Base-by-base conservation (phyloP, 208 protist genomes). In the Acanthamoeba castellanii region DNA sequence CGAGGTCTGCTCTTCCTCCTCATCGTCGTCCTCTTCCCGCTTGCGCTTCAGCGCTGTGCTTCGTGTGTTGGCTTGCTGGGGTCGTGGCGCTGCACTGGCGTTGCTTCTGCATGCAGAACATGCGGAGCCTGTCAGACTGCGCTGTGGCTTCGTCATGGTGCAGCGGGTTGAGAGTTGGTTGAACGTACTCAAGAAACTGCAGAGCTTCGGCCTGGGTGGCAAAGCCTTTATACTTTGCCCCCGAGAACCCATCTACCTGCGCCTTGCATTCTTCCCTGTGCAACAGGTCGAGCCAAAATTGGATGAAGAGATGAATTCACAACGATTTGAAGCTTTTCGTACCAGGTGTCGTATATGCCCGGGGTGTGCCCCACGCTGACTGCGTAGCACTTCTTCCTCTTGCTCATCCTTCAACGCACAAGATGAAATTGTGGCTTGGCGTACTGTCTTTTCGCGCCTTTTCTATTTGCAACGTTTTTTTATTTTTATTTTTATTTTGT, bases 331-430 rank as follows among this genome's bases (percentile, higher is more conserved):
- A 2, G 30, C 30, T 82, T 37, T 82, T 13, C 7, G 50, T 64
- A 61, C 78, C 78, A 87, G 6, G 78, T 64, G 6, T 87, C 78
- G 37, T 42, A 87, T 9, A 87, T 34, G 78, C 52, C 78, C 3
- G 78, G 18, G 4, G 20, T 87, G n/a, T 87, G 42, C n/a, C 78
- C 78, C 0, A 87, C 78, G 7, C 47, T 64, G 14, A 87, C 78
- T 22, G 78, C 78, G n/a, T 87, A 87, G n/a, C 13, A 87, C 22
- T 87, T 87, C 78, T 87, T 87, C 52, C 30, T 87, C 32, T 87
- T 87, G 78, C 78, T 87, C 78, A 87, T 87, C 25, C 37, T 30
- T 82, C 64, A 70, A 25, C 9, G 66, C 14, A 72, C 22, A 27
- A 27, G 27, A 27, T n/a, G 61, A 27, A 4, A 27, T 27, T 66